Conservation (phyloP, 805 yeast species). For the Saturnispora sanitii region DNA sequence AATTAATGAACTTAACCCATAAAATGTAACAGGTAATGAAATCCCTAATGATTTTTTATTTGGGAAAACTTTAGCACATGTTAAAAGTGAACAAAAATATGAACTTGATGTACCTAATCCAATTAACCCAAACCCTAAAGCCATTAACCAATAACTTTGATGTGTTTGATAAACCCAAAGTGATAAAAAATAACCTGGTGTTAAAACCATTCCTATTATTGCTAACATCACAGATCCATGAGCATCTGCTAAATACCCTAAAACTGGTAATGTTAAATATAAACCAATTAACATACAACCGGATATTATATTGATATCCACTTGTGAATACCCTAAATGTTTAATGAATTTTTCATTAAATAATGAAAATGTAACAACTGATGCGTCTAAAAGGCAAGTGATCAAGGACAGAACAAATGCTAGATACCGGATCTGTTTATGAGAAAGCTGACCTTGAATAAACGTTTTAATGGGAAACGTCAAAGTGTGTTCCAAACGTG, state of each 20-base stretch:
- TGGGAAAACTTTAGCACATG: constrained; percentile 84
- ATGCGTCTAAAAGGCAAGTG: constrained; percentile 71
- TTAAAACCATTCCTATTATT: constrained; percentile 46
- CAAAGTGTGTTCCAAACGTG: constrained; percentile 29
- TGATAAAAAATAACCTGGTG: constrained; percentile 59
- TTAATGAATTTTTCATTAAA: constrained; percentile 62
- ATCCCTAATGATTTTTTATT: constrained; percentile 69
- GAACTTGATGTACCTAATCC: constrained; percentile 68
- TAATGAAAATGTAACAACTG: constrained; percentile 72
- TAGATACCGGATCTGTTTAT: constrained; percentile 31
- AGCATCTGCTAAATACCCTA: constrained; percentile 78
- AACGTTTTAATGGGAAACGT: constrained; percentile 36
- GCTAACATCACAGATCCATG: constrained; percentile 74
- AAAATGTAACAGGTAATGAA: constrained; percentile 79
- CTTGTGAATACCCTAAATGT: constrained; percentile 50
- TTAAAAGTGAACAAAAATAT: constrained; percentile 59
- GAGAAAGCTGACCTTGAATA: constrained; percentile 34
- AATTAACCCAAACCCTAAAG: constrained; percentile 45
- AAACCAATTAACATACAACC: constrained; percentile 69
- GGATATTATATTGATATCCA: constrained; percentile 60
- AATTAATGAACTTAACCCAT: constrained; percentile 72
- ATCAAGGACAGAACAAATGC: constrained; percentile 50
- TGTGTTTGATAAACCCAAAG: constrained; percentile 27
- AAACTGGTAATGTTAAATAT: constrained; percentile 72
- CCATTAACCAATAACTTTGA: constrained; percentile 28